A percentile compares a stretch with the other conserved stretches of the same genome.
phyloP scores from a whole-genome alignment of 202 grass and related monocot species.

The Zoysia matrella region DNA sequence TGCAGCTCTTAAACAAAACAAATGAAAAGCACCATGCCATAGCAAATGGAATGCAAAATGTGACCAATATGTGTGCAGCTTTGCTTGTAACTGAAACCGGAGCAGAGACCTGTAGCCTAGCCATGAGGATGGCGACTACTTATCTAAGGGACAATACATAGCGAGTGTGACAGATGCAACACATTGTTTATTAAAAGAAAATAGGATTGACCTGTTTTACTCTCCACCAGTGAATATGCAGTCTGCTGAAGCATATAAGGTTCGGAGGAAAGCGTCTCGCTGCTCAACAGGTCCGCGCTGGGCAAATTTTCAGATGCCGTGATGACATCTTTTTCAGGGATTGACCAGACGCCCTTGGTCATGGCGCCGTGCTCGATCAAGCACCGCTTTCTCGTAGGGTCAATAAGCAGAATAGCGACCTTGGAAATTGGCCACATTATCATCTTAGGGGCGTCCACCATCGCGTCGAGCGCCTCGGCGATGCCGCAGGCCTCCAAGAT shows the following conservation, averaged over 20 bases:
- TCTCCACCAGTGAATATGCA: constrained; percentile 61
- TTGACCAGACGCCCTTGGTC: constrained; percentile 52
- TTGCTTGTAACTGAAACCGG: not conserved
- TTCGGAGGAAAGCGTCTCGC: constrained; percentile 12
- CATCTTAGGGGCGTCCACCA: constrained; percentile 28
- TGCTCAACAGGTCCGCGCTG: not conserved
- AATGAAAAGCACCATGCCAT: not conserved
- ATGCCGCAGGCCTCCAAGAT: constrained; percentile 55
- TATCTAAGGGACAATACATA: not conserved
- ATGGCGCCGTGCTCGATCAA: constrained; percentile 50
- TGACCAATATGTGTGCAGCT: not conserved
- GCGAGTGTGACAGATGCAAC: not conserved
- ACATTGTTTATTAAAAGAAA: not conserved
- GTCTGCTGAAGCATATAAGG: constrained; percentile 40
- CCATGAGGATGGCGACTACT: no score
- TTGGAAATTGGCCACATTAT: constrained; percentile 58
- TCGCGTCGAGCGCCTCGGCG: constrained; percentile 45
- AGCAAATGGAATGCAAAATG: not conserved
- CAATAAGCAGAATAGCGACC: constrained; percentile 62
- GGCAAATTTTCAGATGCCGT: not conserved
- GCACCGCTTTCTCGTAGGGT: constrained; percentile 53
- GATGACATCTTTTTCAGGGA: constrained; percentile 61
- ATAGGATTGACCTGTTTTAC: constrained; percentile 52
- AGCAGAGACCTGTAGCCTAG: not conserved
- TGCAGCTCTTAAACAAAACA: constrained; percentile 1